Base-by-base conservation (phyloP, 805 yeast species). In the Lipomyces chichibuensis region DNA sequence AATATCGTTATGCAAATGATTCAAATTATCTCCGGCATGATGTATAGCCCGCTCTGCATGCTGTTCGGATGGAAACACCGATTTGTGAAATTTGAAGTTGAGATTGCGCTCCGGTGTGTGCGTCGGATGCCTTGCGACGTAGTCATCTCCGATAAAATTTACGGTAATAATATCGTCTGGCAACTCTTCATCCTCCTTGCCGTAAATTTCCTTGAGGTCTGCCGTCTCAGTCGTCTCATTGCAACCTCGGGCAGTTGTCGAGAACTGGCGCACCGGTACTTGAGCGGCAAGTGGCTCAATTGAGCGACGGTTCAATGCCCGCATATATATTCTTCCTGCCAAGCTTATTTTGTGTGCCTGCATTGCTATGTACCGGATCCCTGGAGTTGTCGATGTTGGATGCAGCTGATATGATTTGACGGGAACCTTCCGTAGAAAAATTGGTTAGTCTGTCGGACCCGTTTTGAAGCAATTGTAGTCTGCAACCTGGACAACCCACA, bases 131-230 rank as follows among this genome's bases (percentile, higher is more conserved):
- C 23, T 43, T n/a, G 49, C 49, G 23, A 43, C 49, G 25, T 43
- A 43, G 49, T 43, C 49, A n/a, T 43, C 49, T 8, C 49, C 49
- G 20, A 43, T 43, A 8, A 43, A 43, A 7, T n/a, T 43, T 2
- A n/a, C 49, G 6, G 49, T 43, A 17, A 43, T 2, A n/a, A 43
- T 43, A n/a, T 43, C 23, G 8, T 43, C 49, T 17, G 49, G 49
- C 23, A 43, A 43, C 8, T n/a, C 33, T 23, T 52, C 55, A 5
- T 52, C 55, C 33, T 25, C 33, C 17, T 52, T 52, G 33, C 33
- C 55, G 55, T 52, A 29, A 23, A 52, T 25, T 52, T 52, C 55
- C 33, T 52, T 52, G 33, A 52, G 29, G 33, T 52, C 29, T 23
- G n/a, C 35, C 13, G 6, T 17, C 11, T 43, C 23, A 8, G 23